Evolutionary conservation across 345 rosid species (phyloP).

Genomic region (Chamaenerion angustifolium): DNA sequence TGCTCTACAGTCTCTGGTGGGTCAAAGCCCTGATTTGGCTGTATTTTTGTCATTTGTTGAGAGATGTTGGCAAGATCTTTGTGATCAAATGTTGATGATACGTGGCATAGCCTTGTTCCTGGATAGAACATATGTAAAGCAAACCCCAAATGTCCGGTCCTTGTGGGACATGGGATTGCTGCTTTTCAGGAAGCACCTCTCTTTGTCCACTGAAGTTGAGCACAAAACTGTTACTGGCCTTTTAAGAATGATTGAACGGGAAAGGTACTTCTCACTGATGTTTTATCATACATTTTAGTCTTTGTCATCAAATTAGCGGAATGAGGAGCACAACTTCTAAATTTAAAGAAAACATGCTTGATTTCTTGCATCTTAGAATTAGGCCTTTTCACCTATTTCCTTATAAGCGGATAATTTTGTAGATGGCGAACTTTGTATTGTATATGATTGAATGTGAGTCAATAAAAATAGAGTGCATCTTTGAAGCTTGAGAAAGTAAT

Average conservation of each 20-base stretch:
- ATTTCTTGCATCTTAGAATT: no score
- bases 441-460: no score
- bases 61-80: conserved; percentile 93
- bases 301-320: not conserved
- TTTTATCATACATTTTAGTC: not conserved
- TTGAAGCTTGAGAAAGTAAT: no score
- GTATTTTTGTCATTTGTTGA: conserved; percentile 85
- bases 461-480: no score
- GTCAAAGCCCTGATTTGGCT: conserved; percentile 85
- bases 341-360: no score
- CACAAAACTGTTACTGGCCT: conserved; percentile 93
- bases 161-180: conserved; percentile 99
- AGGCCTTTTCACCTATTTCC: no score
- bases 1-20: conserved; percentile 69
- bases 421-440: no score
- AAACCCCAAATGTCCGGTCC: conserved; percentile 64
- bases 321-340: not conserved
- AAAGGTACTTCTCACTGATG: conserved; percentile 40
- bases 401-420: no score
- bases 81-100: conserved; percentile 91
- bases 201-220: conserved; percentile 73
- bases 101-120: conserved; percentile 90
- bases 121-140: conserved; percentile 93
- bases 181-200: conserved; percentile 82
- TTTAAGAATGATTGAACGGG: conserved; percentile 83